Evolutionary conservation across 148 eudicot genomes (phyloP), one percentile per base, ranked within the genome.

Genomic region (Chenopodium suecicum): DNA sequence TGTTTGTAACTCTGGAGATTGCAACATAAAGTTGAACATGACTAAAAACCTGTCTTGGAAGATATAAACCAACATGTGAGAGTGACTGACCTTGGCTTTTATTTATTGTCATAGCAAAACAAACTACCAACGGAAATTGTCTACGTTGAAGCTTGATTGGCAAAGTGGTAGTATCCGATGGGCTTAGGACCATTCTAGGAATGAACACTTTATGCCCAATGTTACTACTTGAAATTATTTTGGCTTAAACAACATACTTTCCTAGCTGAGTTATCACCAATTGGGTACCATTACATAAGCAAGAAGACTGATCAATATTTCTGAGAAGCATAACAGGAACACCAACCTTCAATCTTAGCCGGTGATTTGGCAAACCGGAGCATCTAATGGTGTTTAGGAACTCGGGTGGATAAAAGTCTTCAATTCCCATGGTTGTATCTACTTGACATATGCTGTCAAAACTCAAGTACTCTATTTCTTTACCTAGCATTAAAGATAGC

Each of bases 321-420:
- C 73, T 66, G 7, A 78, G 73, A 12, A 78, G 63, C 80, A 78
- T 78, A 16, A 78, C 32, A 0, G 63, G 58, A 8, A 52, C 63
- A 66, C 80, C 73, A 25, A 78, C 31, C 46, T 78, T 78, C 16
- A 78, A 29, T 48, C 34, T 32, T 12, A 66, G 4, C n/a, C 1
- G 9, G 23, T 78, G 73, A 68, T 78, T 54, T 25, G 78, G 65
- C 8, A 75, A 12, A 10, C 65, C 78, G 3, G 44, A 25, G 56
- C 78, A 52, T 56, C n/a, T 75, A 16, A 75, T 75, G 37, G n/a
- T 75, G 7, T 75, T 75, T 8, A 75, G 4, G 44, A 66, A 66
- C 2, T 78, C 63, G 8, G 73, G 2, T 3, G 80, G 25, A 17
- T 66, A 78, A 0, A 78, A 10, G 6, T 78, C 73, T 27, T 46